Evolutionary conservation across 1,139 yeast genomes (phyloP), one percentile per base, ranked within the genome.

Genomic region (Saccharomyces pastorianus): DNA sequence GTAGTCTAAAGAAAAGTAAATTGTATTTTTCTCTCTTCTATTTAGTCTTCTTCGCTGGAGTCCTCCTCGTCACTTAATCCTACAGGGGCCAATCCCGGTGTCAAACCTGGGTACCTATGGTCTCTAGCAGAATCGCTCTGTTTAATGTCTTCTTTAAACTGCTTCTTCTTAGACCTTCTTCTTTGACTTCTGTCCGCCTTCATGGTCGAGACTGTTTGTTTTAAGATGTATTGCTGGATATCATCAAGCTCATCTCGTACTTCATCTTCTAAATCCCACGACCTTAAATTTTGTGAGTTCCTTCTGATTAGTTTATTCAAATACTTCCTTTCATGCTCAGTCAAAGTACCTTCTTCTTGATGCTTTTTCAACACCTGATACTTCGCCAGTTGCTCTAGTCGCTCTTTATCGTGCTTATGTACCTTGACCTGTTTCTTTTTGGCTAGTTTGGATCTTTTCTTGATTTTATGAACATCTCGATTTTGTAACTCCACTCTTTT

Each of bases 81-180:
- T 23, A 88, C 95, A 14, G 96, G 96, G 0, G 96, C 96, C 69
- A 89, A 77, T 54, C 96, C 96, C 1, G 96, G 96, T 0, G 96
- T 89, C 55, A 89, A 76, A 13, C 95, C 95, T 49, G 89, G 84
- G 61, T 77, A 78, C 47, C 69, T 66, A 47, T 65, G 64, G 49
- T 64, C 70, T 29, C 55, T 53, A 2, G 50, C 53, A 31, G 56
- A 59, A 38, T 62, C 61, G 41, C 56, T 51, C 44, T 51, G 55
- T 53, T 58, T 27, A 2, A 25, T 47, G 11, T 57, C 59, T 57
- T 63, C 69, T 53, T 62, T 66, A 53, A 66, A 64, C 38, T 56
- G 55, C 50, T 63, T 64, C 20, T 49, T 53, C 52, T 54, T 65
- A 9, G 55, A 53, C 53, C 64, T 69, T 66, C 67, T 64, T 55